These are phyloP conservation scores for Apiotrichum montevideense DNA, from an alignment of 1,284 basidiomycete genomes.

Conservation along the genomic window DNA sequence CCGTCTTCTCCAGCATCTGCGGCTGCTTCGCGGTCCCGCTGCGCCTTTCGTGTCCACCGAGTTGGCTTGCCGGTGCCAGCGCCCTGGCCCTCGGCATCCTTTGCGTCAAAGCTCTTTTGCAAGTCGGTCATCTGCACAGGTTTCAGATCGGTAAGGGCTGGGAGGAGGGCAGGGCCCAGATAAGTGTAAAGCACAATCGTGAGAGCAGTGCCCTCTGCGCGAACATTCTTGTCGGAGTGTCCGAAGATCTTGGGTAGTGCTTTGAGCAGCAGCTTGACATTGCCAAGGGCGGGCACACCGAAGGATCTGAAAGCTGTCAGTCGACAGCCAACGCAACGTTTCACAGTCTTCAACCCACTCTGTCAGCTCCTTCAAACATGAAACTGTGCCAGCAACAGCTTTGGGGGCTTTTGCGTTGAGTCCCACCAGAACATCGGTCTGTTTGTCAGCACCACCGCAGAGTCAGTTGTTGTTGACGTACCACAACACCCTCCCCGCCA, in stretches of 20 bases:
- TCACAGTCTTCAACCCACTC: constrained; percentile 47
- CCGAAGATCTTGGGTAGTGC: constrained; percentile 86
- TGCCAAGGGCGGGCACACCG: constrained; percentile 70
- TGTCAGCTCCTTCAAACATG: constrained; percentile 72
- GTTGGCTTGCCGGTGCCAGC: constrained; percentile 73
- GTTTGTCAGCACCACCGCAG: constrained; percentile 17
- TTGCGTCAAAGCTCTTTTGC: constrained; percentile 76
- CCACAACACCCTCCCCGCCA: constrained; percentile 75
- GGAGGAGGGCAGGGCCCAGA: constrained; percentile 79
- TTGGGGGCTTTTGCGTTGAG: constrained; percentile 92
- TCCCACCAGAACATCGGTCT: constrained; percentile 80
- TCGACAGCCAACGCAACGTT: neutral
- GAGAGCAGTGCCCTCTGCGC: constrained; percentile 79
- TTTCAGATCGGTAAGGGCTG: constrained; percentile 86
- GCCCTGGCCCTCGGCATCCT: constrained; percentile 77
- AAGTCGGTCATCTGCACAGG: constrained; percentile 97
- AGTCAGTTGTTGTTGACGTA: constrained; percentile 50
- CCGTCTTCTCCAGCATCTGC: constrained; percentile 43
- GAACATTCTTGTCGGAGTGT: constrained; percentile 92
- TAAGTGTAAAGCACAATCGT: constrained; percentile 76
- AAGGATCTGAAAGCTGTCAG: constrained; percentile 56
- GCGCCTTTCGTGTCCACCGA: constrained; percentile 69
- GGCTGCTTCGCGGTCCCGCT: constrained; percentile 63
- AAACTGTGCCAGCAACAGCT: constrained; percentile 73
- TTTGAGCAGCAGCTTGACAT: constrained; percentile 73